A percentile compares a stretch with the other conserved stretches of the same genome.
Conservation (phyloP, 2,329 filamentous ascomycete genomes). For the Talaromyces sp. region DNA sequence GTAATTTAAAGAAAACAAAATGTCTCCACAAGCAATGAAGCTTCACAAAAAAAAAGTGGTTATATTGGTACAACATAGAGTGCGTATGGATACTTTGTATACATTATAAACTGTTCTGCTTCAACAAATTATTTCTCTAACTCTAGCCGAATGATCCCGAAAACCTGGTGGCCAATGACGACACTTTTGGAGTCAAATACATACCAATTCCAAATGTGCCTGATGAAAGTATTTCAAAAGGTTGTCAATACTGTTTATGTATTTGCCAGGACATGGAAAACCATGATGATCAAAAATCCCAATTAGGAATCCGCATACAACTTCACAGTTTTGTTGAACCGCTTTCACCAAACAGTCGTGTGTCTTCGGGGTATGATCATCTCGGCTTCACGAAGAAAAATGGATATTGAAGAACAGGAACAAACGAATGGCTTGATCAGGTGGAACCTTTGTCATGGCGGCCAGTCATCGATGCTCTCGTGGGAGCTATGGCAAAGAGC, state of each 20-base stretch:
- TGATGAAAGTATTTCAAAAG: background rate
- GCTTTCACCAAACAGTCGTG: background rate
- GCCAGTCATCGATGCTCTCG: background rate
- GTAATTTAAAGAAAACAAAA: background rate
- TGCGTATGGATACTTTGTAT: background rate
- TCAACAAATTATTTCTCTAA: too few relatives aligned
- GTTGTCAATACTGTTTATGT: background rate
- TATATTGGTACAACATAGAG: background rate
- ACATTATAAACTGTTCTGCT: background rate
- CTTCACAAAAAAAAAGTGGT: background rate
- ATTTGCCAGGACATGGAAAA: background rate
- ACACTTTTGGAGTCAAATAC: background rate
- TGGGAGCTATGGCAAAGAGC: background rate
- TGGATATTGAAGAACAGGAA: background rate
- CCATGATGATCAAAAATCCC: background rate
- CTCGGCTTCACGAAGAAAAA: background rate
- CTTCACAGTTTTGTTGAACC: background rate
- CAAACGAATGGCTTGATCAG: background rate
- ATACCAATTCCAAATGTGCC: background rate
- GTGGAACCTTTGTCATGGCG: background rate
- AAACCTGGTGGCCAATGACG: background rate
- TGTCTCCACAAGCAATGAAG: background rate
- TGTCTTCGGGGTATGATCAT: background rate
- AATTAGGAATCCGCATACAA: background rate
- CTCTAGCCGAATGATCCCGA: background rate